Evolutionary conservation across 148 eudicot species (phyloP), one percentile per base, ranked within the genome.

Genomic region (Fagopyrum tataricum): DNA sequence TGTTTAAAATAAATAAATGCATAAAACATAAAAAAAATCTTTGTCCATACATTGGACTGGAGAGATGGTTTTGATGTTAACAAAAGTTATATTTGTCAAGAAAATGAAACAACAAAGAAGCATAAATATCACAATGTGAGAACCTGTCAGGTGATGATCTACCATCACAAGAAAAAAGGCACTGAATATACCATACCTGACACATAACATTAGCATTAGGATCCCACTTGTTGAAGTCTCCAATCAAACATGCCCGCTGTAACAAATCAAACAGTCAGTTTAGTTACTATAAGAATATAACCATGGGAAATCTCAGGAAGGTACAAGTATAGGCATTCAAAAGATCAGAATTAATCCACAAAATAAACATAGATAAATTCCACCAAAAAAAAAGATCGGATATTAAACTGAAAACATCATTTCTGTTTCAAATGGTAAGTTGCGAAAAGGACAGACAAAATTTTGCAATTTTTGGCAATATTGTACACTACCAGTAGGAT

Each of bases 221-320:
- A 82, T 88, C 86, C 99, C 99, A 95, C 62, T 84, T 88, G 85
- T 95, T 95, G 83, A 95, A 95, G 82, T 95, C 99, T 81, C 99
- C 99, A 80, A 95, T 88, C 82, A 95, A 82, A 47, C 92, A 79
- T 14, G 99, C 99, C 47, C 84, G 79, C 99, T 95, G 88, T 58
- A 43, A 80, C 51, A 62, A 53, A 24, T 31, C 59, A 74, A 20
- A 0, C 26, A 17, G 20, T 41, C 64, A 8, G 13, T 15, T 37
- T 14, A 64, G 14, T 39, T 64, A 13, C 9, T 61, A 26, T 24
- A 10, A 61, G 67, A 61, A 61, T 24, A 61, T 24, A 26, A 13
- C 41, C 61, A 18, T 55, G 31, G 3, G 20, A 55, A 23, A 55
- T 20, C 61, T 55, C 61, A 55, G 7, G 26, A 55, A 24, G 40